Percentiles rank a stretch among this genome's conserved stretches.
Evolutionary conservation across 768 basidiomycete genomes (phyloP).

Genomic region (Hericium coralloides): DNA sequence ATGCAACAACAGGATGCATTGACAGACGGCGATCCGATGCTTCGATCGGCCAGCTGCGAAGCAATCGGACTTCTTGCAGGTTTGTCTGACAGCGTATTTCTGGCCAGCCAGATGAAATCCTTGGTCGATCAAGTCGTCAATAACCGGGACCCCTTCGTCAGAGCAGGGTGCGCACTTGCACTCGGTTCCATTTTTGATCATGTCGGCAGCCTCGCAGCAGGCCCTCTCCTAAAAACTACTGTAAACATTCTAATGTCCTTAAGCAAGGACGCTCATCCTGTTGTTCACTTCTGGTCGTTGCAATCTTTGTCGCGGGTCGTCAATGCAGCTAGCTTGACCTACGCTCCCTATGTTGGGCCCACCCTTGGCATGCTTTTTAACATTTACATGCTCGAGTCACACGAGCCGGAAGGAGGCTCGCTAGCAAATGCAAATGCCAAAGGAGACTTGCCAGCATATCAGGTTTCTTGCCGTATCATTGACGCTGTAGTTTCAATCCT

Average conservation of each 20-base stretch:
- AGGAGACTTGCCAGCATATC: conserved; percentile 88
- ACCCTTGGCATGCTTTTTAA: conserved; percentile 89
- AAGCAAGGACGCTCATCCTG: conserved; percentile 91
- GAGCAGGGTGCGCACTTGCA: conserved; percentile 89
- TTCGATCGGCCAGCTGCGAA: conserved; percentile 78
- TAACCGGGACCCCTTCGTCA: conserved; percentile 86
- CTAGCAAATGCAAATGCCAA: conserved; percentile 75
- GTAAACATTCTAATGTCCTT: conserved; percentile 94
- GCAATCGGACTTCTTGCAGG: conserved; percentile 82
- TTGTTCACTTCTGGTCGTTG: conserved; percentile 92
- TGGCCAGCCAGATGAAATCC: conserved; percentile 80
- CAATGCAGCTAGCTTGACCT: conserved; percentile 85
- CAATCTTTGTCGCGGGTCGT: conserved; percentile 81
- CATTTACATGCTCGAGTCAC: conserved; percentile 81
- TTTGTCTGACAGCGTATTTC: conserved; percentile 73
- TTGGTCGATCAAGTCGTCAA: conserved; percentile 90
- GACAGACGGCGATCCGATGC: conserved; percentile 66
- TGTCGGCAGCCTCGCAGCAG: conserved; percentile 92
- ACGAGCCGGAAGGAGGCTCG: conserved; percentile 89
- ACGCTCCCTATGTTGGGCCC: conserved; percentile 79
- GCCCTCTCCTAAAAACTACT: conserved; percentile 89
- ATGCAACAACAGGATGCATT: conserved; percentile 53
- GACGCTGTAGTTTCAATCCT: conserved; percentile 90
- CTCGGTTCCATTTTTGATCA: conserved; percentile 88
- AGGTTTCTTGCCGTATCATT: conserved; percentile 83